phyloP scores from a whole-genome alignment of 2,329 filamentous ascomycete genomes.

The Trichoderma arundinaceum region DNA sequence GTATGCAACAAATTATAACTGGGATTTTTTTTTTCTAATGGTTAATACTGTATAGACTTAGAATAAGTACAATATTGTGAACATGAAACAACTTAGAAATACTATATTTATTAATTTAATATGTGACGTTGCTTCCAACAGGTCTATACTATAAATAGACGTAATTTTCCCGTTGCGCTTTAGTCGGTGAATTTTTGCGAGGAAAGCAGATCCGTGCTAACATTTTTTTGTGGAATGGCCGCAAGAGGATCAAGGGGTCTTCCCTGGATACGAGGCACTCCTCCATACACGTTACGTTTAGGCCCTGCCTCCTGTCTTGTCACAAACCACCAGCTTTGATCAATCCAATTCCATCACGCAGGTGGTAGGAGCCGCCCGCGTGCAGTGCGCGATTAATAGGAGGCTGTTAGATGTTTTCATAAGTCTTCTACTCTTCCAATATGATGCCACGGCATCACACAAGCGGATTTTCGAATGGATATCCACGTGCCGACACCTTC shows the following conservation, averaged over 20 bases:
- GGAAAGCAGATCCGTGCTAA: background rate
- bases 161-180: background rate
- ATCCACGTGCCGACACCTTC: conserved; percentile 77
- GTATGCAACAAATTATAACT: too few relatives aligned
- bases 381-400: conserved; percentile 16
- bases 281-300: conserved; percentile 26
- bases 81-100: too few relatives aligned
- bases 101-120: too few relatives aligned
- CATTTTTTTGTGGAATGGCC: conserved; percentile 25
- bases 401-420: conserved; percentile 39
- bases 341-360: conserved; percentile 18
- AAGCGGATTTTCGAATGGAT: conserved; percentile 80
- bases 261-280: conserved; percentile 25
- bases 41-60: too few relatives aligned
- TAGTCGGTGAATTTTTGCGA: background rate
- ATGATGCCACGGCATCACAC: conserved; percentile 86
- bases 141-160: conserved; percentile 4
- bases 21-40: too few relatives aligned
- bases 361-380: conserved; percentile 21
- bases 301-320: conserved; percentile 12
- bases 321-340: conserved; percentile 14
- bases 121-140: too few relatives aligned
- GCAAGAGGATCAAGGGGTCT: conserved; percentile 22
- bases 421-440: conserved; percentile 53
- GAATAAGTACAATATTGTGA: too few relatives aligned